Evolutionary conservation across 1,139 yeast species (phyloP).

Genomic region (Diutina siamensis): DNA sequence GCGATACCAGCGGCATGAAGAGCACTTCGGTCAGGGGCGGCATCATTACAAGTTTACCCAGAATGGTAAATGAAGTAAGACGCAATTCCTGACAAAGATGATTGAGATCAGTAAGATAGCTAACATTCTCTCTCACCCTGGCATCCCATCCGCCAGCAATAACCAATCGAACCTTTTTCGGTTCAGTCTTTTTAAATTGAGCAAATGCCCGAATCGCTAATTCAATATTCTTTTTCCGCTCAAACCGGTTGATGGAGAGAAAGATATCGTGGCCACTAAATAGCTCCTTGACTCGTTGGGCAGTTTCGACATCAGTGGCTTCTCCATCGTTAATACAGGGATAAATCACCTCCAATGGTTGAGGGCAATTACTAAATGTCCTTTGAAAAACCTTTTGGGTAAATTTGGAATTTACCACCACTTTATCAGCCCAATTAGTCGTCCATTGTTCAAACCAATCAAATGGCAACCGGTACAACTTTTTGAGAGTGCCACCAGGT

Average conservation of each 20-base stretch:
- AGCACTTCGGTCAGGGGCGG: conserved; percentile 41
- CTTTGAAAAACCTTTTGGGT: conserved; percentile 58
- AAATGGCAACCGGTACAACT: conserved; percentile 68
- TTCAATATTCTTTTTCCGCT: conserved; percentile 70
- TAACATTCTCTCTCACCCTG: conserved; percentile 65
- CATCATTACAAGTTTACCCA: conserved; percentile 29
- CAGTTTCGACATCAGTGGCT: conserved; percentile 13
- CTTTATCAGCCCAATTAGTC: conserved; percentile 61
- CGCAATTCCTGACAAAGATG: conserved; percentile 32
- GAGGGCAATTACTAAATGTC: conserved; percentile 41
- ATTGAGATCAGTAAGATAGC: conserved; percentile 53
- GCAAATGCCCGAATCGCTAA: conserved; percentile 65
- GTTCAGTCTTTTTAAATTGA: conserved; percentile 16
- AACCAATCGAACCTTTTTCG: conserved; percentile 16
- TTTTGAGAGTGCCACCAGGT: conserved; percentile 43
- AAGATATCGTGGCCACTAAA: conserved; percentile 31
- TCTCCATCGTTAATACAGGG: conserved; percentile 63
- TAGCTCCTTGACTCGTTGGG: conserved; percentile 22
- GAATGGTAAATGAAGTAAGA: conserved; percentile 36
- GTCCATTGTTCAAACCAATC: conserved; percentile 74
- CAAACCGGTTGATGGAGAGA: conserved; percentile 80
- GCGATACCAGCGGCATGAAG: conserved; percentile 71
- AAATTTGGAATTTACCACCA: conserved; percentile 81
- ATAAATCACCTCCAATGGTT: conserved; percentile 62
- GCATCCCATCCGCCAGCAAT: conserved; percentile 91